Evolutionary conservation across 306 rosid species (phyloP).

Genomic region (Vigna hirtella): DNA sequence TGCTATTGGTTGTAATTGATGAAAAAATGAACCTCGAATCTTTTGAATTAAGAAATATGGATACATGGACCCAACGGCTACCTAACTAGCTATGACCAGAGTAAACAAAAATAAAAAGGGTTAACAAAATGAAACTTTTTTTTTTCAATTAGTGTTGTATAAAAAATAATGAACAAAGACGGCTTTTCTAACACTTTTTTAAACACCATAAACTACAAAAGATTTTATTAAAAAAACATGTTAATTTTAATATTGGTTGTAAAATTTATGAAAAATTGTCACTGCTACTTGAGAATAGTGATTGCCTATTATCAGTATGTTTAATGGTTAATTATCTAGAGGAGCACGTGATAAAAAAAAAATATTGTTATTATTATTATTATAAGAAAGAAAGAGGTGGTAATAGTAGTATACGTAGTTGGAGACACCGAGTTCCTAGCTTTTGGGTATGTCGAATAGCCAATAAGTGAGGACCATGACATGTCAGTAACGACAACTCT

Average conservation of each 20-base stretch:
- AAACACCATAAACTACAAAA: too few species aligned
- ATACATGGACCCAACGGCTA: neutral
- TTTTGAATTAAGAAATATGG: constrained; percentile 10
- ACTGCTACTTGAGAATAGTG: too few species aligned
- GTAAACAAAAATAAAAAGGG: neutral
- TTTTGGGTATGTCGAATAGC: constrained; percentile 19
- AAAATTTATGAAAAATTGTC: too few species aligned
- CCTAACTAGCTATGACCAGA: neutral
- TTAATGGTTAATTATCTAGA: too few species aligned
- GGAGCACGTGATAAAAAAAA: too few species aligned
- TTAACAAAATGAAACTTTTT: neutral
- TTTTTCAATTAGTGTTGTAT: neutral
- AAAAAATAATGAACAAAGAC: too few species aligned
- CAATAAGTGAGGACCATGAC: constrained; percentile 1
- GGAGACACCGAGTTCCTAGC: constrained; percentile 28
- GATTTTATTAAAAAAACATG: too few species aligned
- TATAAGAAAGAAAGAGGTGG: neutral
- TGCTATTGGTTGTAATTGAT: constrained; percentile 26
- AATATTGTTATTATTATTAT: neutral
- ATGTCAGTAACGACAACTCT: constrained; percentile 7
- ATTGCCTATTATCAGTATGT: too few species aligned
- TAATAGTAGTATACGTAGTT: neutral
- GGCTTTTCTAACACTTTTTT: too few species aligned
- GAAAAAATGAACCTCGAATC: neutral
- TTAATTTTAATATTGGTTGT: too few species aligned